Percentiles rank a stretch among this genome's conserved stretches.
Conservation (phyloP, 2,329 filamentous ascomycete species). For the Lanzia echinophila region DNA sequence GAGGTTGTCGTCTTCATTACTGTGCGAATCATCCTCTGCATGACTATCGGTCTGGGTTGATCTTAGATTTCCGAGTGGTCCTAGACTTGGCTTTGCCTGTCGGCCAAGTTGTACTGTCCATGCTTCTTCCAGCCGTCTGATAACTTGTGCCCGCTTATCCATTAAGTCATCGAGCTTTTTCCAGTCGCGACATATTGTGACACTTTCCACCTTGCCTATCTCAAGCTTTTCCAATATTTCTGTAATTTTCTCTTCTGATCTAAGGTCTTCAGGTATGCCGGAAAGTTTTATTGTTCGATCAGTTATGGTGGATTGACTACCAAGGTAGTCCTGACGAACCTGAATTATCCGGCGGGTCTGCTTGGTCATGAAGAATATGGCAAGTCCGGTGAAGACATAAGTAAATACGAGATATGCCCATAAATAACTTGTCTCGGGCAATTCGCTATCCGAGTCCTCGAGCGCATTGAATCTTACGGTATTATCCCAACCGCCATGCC, state of each 20-base stretch:
- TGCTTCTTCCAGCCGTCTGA: slow-evolving; percentile 72
- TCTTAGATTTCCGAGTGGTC: slow-evolving; percentile 33
- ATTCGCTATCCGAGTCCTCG: slow-evolving; percentile 10
- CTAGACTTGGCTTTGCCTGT: not conserved
- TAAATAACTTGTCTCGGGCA: slow-evolving; percentile 47
- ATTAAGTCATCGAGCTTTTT: slow-evolving; percentile 70
- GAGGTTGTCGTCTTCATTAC: slow-evolving; percentile 53
- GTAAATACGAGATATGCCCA: slow-evolving; percentile 96
- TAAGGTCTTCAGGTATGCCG: slow-evolving; percentile 73
- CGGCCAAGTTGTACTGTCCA: slow-evolving; percentile 73
- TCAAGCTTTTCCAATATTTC: slow-evolving; percentile 79
- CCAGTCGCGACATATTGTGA: slow-evolving; percentile 86
- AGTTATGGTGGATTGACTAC: slow-evolving; percentile 89
- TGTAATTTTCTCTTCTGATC: slow-evolving; percentile 77
- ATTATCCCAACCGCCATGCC: slow-evolving; percentile 3
- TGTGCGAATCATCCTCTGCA: slow-evolving; percentile 36
- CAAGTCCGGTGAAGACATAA: slow-evolving; percentile 80
- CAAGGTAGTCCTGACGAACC: slow-evolving; percentile 83
- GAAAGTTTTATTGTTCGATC: slow-evolving; percentile 90
- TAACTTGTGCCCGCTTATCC: slow-evolving; percentile 52
- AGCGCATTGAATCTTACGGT: not conserved
- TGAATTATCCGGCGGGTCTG: slow-evolving; percentile 83
- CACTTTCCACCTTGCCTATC: slow-evolving; percentile 83
- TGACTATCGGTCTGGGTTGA: slow-evolving; percentile 37
- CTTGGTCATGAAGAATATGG: slow-evolving; percentile 73